Base-by-base conservation (phyloP, 768 basidiomycete species). In the Pholiota microspora region DNA sequence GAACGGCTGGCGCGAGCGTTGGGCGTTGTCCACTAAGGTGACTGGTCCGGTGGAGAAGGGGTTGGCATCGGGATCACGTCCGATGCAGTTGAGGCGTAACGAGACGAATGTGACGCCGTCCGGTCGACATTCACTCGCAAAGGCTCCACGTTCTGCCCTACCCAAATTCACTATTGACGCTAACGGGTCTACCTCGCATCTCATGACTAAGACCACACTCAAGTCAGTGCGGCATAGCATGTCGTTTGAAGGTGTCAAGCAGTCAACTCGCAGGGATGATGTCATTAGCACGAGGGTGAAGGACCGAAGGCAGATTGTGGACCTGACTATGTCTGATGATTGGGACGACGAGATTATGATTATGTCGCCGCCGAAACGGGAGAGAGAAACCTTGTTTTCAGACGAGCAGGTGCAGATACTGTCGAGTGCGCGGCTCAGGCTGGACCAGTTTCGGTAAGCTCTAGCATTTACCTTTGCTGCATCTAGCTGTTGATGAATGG, bases 81-180 rank as follows among this genome's bases (percentile, higher is more conserved):
- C 59, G 21, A 24, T 24, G 21, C 52, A 46, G 44, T 61, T 80
- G 58, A 66, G 65, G 59, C 72, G 79, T 44, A 70, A 71, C 42
- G 74, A 77, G 51, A 77, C 76, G 31, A 81, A 77, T 45, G 67
- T 81, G 10, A 80, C 77, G 18, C 76, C 76, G 23, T 51, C 63
- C 18, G 76, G 78, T 16, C 63, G 71, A 18, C 73, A 77, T 58
- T 55, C 64, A 2, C 47, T 64, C 9, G 52, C 53, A 16, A 38
- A 45, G 27, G 54, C 60, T 15, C 63, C 60, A 8, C 57, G 51
- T 6, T 61, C 65, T 18, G 62, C 62, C 16, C 62, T 63, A n/a
- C 54, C 59, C 16, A 54, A 50, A 49, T 40, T 58, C 2, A 44
- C 10, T n/a, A n/a, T 49, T 2, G 23, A 13, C 21, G 12, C 44